Conservation (phyloP, 2,329 filamentous ascomycete species). For the Microdochium paspali region DNA sequence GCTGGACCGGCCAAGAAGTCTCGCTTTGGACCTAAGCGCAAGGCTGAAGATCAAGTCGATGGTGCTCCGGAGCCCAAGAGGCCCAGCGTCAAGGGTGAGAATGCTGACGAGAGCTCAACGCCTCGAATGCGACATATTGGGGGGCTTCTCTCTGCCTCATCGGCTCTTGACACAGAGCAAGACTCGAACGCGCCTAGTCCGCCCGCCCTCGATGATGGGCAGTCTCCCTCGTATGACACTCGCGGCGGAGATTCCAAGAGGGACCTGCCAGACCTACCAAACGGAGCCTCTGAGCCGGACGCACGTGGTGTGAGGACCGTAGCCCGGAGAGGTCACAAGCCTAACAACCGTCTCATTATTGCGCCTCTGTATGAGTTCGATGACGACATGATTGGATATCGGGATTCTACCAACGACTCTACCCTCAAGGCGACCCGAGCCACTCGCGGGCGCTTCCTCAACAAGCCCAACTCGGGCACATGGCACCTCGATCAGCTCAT, state of each 20-base stretch:
- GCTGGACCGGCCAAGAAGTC: slow-evolving; percentile 21
- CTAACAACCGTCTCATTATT: slow-evolving; percentile 44
- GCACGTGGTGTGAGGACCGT: slow-evolving; percentile 41
- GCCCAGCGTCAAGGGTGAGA: slow-evolving; percentile 11
- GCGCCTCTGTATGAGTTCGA: slow-evolving; percentile 38
- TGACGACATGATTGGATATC: slow-evolving; percentile 48
- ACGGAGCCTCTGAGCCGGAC: slow-evolving; percentile 36
- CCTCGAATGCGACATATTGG: slow-evolving; percentile 29
- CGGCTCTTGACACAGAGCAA: slow-evolving; percentile 8
- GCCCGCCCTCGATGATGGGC: slow-evolving; percentile 9
- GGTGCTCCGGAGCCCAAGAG: slow-evolving; percentile 41
- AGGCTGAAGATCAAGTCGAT: slow-evolving; percentile 38
- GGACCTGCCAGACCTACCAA: slow-evolving; percentile 24
- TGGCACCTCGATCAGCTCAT: slow-evolving; percentile 46
- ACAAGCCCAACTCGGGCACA: slow-evolving; percentile 42
- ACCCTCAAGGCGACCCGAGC: slow-evolving; percentile 41
- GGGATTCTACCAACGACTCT: slow-evolving; percentile 47
- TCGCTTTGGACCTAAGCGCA: slow-evolving; percentile 33
- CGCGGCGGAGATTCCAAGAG: slow-evolving; percentile 12
- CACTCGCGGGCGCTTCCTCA: slow-evolving; percentile 43
- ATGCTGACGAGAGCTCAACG: slow-evolving; percentile 18
- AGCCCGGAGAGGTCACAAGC: slow-evolving; percentile 26
- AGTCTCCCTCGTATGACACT: slow-evolving; percentile 12
- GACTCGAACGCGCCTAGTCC: slow-evolving; percentile 22
- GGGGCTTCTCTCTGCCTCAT: slow-evolving; percentile 21